Conservation (phyloP, 2,329 filamentous ascomycete genomes). For the Monilinia polystroma region DNA sequence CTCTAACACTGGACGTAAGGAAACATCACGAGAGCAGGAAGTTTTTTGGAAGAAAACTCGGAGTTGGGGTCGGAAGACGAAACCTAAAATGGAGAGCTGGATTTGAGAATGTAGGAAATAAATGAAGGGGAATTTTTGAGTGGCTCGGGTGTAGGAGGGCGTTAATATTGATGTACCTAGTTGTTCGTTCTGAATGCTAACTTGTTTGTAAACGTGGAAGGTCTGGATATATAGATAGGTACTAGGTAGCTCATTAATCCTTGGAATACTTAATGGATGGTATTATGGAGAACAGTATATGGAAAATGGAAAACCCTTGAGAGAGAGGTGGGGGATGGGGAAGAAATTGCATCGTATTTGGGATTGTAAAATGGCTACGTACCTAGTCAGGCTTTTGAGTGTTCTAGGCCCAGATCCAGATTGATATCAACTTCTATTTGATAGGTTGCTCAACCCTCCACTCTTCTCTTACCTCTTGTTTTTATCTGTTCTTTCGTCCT, state of each 20-base stretch:
- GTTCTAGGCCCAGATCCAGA: neutral
- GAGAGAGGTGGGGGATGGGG: neutral
- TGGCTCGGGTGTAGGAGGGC: neutral
- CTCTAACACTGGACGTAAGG: conserved; percentile 12
- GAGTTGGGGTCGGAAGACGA: conserved; percentile 17
- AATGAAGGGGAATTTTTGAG: neutral
- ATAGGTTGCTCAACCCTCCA: neutral
- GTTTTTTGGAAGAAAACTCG: conserved; percentile 11
- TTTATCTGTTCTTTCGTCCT: no score
- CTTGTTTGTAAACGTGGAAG: neutral
- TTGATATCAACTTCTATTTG: neutral
- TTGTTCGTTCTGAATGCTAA: neutral
- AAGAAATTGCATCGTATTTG: neutral
- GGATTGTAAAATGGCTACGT: neutral
- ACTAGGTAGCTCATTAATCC: no score
- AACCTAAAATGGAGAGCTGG: conserved; percentile 13
- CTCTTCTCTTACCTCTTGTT: no score
- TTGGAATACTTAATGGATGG: neutral
- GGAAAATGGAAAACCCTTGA: neutral
- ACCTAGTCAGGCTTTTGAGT: neutral
- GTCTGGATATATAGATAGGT: neutral
- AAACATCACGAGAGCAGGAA: conserved; percentile 8
- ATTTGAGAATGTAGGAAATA: neutral
- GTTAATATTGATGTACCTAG: neutral
- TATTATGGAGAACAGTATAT: neutral